Conservation (phyloP, 2,329 filamentous ascomycete species). For the Xylaria sp. region DNA sequence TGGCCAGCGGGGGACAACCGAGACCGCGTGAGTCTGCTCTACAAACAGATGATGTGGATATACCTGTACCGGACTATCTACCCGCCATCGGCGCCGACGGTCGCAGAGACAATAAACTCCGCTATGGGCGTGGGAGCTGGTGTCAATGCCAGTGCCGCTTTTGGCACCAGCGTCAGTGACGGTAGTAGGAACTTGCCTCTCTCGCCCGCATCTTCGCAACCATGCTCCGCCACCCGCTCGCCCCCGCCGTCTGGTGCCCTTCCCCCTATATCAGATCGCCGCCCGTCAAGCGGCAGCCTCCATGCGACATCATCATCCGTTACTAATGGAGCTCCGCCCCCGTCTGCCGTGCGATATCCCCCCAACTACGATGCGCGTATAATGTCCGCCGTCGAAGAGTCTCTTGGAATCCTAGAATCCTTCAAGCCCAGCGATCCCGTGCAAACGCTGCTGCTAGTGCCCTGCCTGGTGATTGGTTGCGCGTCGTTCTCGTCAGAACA, state of each 20-base stretch:
- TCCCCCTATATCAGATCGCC: slow-evolving; percentile 29
- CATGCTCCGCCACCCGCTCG: slow-evolving; percentile 33
- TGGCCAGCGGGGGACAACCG: slow-evolving; percentile 69
- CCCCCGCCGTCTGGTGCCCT: slow-evolving; percentile 19
- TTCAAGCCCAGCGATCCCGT: slow-evolving; percentile 68
- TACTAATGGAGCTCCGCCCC: slow-evolving; percentile 55
- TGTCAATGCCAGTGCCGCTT: not conserved
- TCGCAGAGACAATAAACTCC: slow-evolving; percentile 48
- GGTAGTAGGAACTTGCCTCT: slow-evolving; percentile 28
- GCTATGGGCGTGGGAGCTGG: slow-evolving; percentile 21
- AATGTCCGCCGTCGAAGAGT: slow-evolving; percentile 67
- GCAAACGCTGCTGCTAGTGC: slow-evolving; percentile 69
- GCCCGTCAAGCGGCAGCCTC: slow-evolving; percentile 30
- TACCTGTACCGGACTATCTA: slow-evolving; percentile 72
- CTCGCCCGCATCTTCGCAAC: slow-evolving; percentile 33
- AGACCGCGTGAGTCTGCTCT: slow-evolving; percentile 66
- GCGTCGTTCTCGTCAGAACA: slow-evolving; percentile 65
- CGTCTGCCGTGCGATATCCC: slow-evolving; percentile 59
- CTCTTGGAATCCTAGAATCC: slow-evolving; percentile 63
- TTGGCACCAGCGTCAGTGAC: slow-evolving; percentile 12
- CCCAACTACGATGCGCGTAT: slow-evolving; percentile 61
- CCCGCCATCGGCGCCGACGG: slow-evolving; percentile 56
- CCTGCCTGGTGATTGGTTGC: slow-evolving; percentile 70
- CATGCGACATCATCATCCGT: slow-evolving; percentile 25
- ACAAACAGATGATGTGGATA: slow-evolving; percentile 74